Evolutionary conservation across 345 rosid species (phyloP).

Genomic region (Kandelia obovata): DNA sequence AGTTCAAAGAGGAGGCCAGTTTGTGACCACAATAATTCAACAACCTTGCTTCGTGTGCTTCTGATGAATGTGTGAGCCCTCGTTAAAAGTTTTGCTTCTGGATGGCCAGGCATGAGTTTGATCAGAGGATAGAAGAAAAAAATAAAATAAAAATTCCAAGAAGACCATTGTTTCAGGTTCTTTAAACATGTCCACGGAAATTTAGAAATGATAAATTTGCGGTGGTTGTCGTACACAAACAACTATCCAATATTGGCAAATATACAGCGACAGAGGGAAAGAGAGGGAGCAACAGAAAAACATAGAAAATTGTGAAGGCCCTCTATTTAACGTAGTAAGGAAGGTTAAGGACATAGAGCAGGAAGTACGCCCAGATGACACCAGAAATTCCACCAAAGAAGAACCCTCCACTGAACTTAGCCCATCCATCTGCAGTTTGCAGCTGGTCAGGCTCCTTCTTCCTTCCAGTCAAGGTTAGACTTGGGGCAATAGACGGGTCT

Average conservation of each 20-base stretch:
- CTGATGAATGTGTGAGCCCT: no score
- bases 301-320: background rate
- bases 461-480: conserved; percentile 83
- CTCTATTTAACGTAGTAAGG: conserved; percentile 79
- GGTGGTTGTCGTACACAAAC: background rate
- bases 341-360: conserved; percentile 78
- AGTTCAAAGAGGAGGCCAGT: no score
- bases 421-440: conserved; percentile 95
- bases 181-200: no score
- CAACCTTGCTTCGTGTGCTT: no score
- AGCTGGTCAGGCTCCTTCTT: conserved; percentile 92
- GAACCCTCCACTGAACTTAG: conserved; percentile 88
- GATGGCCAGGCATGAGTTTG: no score
- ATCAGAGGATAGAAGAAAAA: no score
- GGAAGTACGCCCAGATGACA: conserved; percentile 90
- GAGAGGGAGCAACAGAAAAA: background rate
- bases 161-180: no score
- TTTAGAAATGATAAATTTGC: background rate
- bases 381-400: conserved; percentile 96
- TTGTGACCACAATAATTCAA: no score
- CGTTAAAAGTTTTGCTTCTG: no score
- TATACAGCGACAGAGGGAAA: no score
- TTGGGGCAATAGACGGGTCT: conserved; percentile 71
- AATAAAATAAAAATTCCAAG: no score
- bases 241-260: background rate